Base-by-base conservation (phyloP, 495 filamentous ascomycete species). In the Tricharina praecox region DNA sequence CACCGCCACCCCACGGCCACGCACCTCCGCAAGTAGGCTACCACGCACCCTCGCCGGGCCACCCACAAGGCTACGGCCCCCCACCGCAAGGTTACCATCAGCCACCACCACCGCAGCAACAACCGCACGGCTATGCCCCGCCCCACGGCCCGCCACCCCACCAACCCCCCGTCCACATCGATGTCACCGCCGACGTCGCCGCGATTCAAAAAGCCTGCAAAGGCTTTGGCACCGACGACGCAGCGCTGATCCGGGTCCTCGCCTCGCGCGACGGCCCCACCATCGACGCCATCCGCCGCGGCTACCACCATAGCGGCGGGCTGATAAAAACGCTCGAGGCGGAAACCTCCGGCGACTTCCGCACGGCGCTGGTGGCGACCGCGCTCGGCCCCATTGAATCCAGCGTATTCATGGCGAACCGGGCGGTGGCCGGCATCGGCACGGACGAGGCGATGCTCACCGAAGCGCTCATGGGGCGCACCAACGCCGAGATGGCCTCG, bases 381-480 rank as follows among this genome's bases (percentile, higher is more conserved):
- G 73, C 79, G 18, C 76, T 82, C 11, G 90, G 90, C 0, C 88
- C 88, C 0, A 63, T 92, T 4, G 61, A 69, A 32, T 68, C 81
- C 51, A 87, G 93, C 59, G 73, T 75, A 2, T 67, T 75, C 53
- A 68, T 71, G 28, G 65, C 81, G 9, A 63, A 76, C 52, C 68
- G 78, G 3, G 77, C 85, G 7, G 74, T 93, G 63, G 64, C 75
- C 13, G 85, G 88, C 2, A 54, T 76, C 3, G 90, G 90, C 16
- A 96, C 90, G 0, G 88, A 87, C 49, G 88, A 96, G 55, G 70
- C 68, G 54, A 65, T 87, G 2, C 70, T 96, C 25, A 85, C 92
- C 55, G 90, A 96, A 50, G 73, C 90, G 11, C 70, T 96, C 1
- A 74, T 95, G 3, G 73, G 80, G 9, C 72, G 86, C 18, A 78